Conservation (phyloP, 768 basidiomycete genomes). For the Mycena galericulata region DNA sequence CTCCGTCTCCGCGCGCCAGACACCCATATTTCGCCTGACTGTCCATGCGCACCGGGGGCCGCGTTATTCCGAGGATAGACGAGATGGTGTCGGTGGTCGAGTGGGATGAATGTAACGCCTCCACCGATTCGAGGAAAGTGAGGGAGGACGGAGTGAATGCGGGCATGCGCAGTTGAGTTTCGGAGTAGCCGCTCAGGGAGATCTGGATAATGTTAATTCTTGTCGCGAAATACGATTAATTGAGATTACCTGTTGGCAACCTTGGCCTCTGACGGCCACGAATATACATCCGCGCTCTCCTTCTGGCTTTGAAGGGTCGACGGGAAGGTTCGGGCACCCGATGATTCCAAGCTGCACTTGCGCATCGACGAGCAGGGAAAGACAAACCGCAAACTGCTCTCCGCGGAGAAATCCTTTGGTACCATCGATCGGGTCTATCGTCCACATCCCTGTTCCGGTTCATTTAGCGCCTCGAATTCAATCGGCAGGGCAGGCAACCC, state of each 20-base stretch:
- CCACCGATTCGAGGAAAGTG: constrained; percentile 91
- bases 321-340: constrained; percentile 92
- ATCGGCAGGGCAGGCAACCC: constrained; percentile 47
- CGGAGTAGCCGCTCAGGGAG: constrained; percentile 62
- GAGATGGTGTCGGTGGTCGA: constrained; percentile 84
- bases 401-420: constrained; percentile 95
- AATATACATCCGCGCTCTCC: constrained; percentile 85
- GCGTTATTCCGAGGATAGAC: constrained; percentile 70
- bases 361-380: constrained; percentile 85
- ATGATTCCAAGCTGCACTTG: constrained; percentile 86
- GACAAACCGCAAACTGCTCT: constrained; percentile 93
- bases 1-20: constrained; percentile 88
- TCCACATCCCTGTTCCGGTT: constrained; percentile 80
- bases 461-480: constrained; percentile 2
- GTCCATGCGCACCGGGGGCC: constrained; percentile 86
- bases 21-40: constrained; percentile 96
- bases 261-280: constrained; percentile 87
- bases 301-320: constrained; percentile 63
- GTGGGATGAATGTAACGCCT: constrained; percentile 92
- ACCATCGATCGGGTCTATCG: constrained; percentile 91
- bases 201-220: constrained; percentile 50
- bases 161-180: constrained; percentile 66
- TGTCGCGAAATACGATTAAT: not conserved
- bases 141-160: constrained; percentile 59
- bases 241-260: constrained; percentile 74